Evolutionary conservation across 306 rosid genomes (phyloP).

Genomic region (Glycine tomentella): DNA sequence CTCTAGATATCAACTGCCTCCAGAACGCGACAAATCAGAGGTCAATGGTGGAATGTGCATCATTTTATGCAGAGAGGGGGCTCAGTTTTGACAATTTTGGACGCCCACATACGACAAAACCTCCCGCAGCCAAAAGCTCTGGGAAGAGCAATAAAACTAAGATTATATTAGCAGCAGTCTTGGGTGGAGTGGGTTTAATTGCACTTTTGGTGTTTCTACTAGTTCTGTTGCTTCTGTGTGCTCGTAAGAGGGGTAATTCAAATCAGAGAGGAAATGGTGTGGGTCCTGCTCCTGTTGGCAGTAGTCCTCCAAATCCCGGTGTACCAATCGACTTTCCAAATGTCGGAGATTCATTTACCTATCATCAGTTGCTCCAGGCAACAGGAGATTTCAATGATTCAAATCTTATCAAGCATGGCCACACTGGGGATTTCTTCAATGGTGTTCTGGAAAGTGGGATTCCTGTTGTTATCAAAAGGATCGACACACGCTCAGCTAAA

Average conservation of each 20-base stretch:
- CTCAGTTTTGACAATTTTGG: constrained; percentile 74
- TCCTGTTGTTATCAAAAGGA: constrained; percentile 72
- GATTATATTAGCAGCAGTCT: constrained; percentile 74
- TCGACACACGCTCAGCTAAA: constrained; percentile 60
- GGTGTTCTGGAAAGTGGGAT: constrained; percentile 85
- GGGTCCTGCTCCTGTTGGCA: constrained; percentile 65
- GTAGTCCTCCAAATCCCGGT: constrained; percentile 59
- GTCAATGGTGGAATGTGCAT: constrained; percentile 58
- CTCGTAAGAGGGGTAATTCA: constrained; percentile 53
- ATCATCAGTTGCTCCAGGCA: constrained; percentile 84
- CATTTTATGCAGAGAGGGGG: constrained; percentile 74
- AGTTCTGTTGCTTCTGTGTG: constrained; percentile 50
- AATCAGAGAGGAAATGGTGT: constrained; percentile 62
- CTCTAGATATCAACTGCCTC: constrained; percentile 72
- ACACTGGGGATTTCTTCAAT: constrained; percentile 79
- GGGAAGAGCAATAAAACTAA: constrained; percentile 66
- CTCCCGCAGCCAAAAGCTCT: constrained; percentile 43
- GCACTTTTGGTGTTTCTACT: constrained; percentile 54
- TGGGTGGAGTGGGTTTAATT: constrained; percentile 75
- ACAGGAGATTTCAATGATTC: constrained; percentile 66
- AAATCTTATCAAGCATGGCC: constrained; percentile 82
- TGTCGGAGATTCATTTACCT: constrained; percentile 75
- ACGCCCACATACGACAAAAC: constrained; percentile 53
- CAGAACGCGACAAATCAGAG: constrained; percentile 68
- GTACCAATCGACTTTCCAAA: constrained; percentile 61